Evolutionary conservation across 2,329 filamentous ascomycete species (phyloP).

Genomic region (Aureobasidium uvarum): DNA sequence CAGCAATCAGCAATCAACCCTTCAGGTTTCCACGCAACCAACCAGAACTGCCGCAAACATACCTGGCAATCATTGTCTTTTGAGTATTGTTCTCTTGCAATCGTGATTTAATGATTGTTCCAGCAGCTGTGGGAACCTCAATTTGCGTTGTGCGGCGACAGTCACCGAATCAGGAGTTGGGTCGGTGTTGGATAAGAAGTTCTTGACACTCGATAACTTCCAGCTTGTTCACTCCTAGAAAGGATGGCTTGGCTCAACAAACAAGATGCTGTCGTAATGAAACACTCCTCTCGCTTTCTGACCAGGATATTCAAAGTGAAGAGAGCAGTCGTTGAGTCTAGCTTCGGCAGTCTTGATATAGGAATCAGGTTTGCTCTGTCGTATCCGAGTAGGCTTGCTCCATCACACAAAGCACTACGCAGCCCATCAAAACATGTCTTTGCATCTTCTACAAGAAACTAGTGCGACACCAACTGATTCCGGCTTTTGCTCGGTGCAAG

Average conservation of each 20-base stretch:
- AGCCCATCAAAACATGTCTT: neutral
- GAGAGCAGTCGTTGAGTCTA: neutral
- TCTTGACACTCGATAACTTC: neutral
- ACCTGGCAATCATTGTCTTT: too few species aligned
- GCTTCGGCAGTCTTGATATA: neutral
- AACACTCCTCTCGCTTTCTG: conserved; percentile 4
- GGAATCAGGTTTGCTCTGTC: neutral
- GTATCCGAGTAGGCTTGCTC: conserved; percentile 8
- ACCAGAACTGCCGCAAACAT: neutral
- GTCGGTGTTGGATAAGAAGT: neutral
- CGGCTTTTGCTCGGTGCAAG: neutral
- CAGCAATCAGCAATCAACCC: neutral
- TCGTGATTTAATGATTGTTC: neutral
- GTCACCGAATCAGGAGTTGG: neutral
- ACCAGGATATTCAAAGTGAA: neutral
- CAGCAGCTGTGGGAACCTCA: neutral
- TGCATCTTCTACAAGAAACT: neutral
- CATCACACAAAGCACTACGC: neutral
- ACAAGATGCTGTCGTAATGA: conserved; percentile 22
- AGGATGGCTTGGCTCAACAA: conserved; percentile 23
- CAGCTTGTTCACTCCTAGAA: neutral
- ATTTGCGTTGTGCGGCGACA: neutral
- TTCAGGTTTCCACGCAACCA: neutral
- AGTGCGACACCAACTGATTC: neutral
- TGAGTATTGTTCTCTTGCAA: neutral